Evolutionary conservation across 225 moss, liverwort and hornwort genomes (phyloP), one percentile per base, ranked within the genome.

Genomic region (Polytrichum commune): DNA sequence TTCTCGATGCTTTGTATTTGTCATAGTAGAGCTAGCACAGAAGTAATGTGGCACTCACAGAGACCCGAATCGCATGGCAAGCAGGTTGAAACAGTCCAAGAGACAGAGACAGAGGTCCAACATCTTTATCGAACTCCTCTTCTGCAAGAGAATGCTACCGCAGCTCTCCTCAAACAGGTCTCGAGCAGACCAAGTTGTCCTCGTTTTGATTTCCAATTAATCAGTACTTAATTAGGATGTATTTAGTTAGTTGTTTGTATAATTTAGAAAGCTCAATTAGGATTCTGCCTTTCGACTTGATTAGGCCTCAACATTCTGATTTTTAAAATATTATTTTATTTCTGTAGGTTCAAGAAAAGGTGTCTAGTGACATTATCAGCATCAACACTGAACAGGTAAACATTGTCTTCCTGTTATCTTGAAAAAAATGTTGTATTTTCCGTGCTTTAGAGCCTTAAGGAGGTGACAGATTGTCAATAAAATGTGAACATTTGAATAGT

Each of bases 311-410:
- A 46, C 46, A 46, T 13, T 46, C 46, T 46, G 46, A 22, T 32
- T 66, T 75, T 18, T 30, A 1, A 26, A 26, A 26, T 26, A 6
- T 30, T 24, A 70, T 5, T 30, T 22, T 63, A 7, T 20, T 70
- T 19, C 29, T 64, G 60, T 81, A 97, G 97, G 92, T 92, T 57
- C 92, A 84, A 70, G 88, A 87, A 63, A 98, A 82, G 72, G 69
- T 98, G 60, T 94, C 85, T 29, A 55, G 70, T 0, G 90, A 90
- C 66, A 76, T 93, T 30, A 69, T 69, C 16, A 84, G 85, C 64
- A 64, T 98, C 35, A 80, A 91, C 58, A 98, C 92, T 22, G 97
- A 98, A 69, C 92, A 96, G 86, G 96, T 97, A 74, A 64, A 71
- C 13, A 4, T 7, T 62, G 5, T 1, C 26, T 2, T 46, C 29